Conservation (phyloP, 352 stramenopile genomes). For the Pythium angustatum region DNA sequence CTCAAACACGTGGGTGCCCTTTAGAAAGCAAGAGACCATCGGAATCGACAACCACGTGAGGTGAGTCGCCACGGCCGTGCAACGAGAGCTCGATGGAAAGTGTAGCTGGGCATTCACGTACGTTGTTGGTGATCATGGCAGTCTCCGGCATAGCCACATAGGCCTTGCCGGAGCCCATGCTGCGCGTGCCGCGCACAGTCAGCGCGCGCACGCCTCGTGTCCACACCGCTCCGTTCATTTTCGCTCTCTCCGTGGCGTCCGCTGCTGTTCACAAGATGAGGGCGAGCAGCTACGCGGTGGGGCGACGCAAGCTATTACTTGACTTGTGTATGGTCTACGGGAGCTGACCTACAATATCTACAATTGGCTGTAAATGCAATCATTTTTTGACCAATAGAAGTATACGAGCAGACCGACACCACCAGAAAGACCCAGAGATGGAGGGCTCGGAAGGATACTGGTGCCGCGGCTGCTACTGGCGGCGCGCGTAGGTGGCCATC, state of each 20-base stretch:
- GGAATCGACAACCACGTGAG: neutral
- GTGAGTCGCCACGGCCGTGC: too few species aligned
- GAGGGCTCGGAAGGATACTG: neutral
- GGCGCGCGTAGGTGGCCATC: slow-evolving; percentile 44
- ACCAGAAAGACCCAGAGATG: slow-evolving; percentile 18
- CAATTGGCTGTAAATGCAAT: slow-evolving; percentile 23
- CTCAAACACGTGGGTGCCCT: slow-evolving; percentile 80
- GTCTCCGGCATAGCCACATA: slow-evolving; percentile 85
- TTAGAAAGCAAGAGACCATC: neutral
- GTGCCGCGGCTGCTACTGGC: slow-evolving; percentile 35
- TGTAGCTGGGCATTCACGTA: too few species aligned
- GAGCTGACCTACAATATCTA: slow-evolving; percentile 5
- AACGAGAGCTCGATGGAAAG: too few species aligned
- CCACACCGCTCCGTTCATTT: slow-evolving; percentile 41
- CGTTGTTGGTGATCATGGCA: slow-evolving; percentile 86
- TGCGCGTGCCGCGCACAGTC: slow-evolving; percentile 40
- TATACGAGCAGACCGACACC: slow-evolving; percentile 7
- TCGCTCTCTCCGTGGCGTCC: slow-evolving; percentile 18
- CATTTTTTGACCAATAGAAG: slow-evolving; percentile 23
- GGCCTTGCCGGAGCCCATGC: slow-evolving; percentile 55
- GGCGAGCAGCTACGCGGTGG: slow-evolving; percentile 8
- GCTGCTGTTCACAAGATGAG: slow-evolving; percentile 31
- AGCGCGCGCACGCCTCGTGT: slow-evolving; percentile 37
- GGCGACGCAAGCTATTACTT: slow-evolving; percentile 18
- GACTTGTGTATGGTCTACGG: neutral